Conservation (phyloP, 2,329 filamentous ascomycete genomes). For the Paraconiothyrium sp. region DNA sequence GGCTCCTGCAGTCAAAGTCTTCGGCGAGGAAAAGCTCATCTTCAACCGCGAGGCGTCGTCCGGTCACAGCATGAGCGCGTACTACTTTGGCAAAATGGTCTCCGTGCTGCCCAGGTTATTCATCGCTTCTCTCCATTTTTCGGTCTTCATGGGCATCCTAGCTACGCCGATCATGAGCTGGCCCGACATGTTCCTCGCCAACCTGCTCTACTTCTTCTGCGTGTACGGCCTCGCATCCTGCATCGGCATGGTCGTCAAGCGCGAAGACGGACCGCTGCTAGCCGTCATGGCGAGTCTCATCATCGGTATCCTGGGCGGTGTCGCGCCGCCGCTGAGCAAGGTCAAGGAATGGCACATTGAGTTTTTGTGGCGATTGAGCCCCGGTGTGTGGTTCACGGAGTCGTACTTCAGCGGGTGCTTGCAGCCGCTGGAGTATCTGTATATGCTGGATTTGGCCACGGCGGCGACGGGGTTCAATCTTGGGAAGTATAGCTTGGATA, state of each 20-base stretch:
- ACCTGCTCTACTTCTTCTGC: slow-evolving; percentile 66
- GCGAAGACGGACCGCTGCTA: slow-evolving; percentile 66
- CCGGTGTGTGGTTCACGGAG: slow-evolving; percentile 66
- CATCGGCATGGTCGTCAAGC: slow-evolving; percentile 63
- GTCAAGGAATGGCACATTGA: slow-evolving; percentile 63
- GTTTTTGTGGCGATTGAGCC: slow-evolving; percentile 65
- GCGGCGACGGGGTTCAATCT: slow-evolving; percentile 58
- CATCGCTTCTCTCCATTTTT: slow-evolving; percentile 64
- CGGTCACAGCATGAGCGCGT: slow-evolving; percentile 65
- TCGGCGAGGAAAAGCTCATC: slow-evolving; percentile 65
- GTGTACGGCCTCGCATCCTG: slow-evolving; percentile 65
- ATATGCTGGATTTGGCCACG: slow-evolving; percentile 49
- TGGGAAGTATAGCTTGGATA: slow-evolving; percentile 57
- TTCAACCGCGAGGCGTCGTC: slow-evolving; percentile 66
- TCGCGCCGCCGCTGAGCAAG: slow-evolving; percentile 60
- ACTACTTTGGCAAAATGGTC: slow-evolving; percentile 66
- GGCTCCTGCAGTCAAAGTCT: slow-evolving; percentile 65
- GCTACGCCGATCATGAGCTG: slow-evolving; percentile 62
- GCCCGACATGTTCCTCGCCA: slow-evolving; percentile 59
- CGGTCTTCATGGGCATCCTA: slow-evolving; percentile 60
- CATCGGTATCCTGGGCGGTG: slow-evolving; percentile 64
- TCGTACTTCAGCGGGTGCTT: slow-evolving; percentile 65
- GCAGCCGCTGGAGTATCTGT: slow-evolving; percentile 60
- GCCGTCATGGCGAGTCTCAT: slow-evolving; percentile 65
- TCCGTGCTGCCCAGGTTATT: slow-evolving; percentile 63